Evolutionary conservation across 345 rosid genomes (phyloP).

Genomic region (Geranium brycei): DNA sequence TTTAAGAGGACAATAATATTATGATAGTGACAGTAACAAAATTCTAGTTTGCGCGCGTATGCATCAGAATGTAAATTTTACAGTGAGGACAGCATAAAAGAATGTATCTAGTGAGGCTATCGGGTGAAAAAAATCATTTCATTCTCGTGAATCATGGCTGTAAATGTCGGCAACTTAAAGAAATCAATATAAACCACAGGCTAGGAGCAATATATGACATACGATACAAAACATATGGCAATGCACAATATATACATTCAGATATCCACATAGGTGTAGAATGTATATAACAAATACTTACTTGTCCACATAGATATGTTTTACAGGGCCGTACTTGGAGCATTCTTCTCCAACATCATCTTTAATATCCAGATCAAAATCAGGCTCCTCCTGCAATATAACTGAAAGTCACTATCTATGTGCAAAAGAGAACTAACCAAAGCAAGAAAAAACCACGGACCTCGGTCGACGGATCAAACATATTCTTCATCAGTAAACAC

Average conservation of each 20-base stretch:
- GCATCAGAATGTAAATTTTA: not conserved
- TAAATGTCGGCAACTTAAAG: not conserved
- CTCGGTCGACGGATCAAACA: slow-evolving; percentile 92
- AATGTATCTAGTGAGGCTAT: not conserved
- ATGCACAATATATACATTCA: not conserved
- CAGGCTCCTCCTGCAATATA: slow-evolving; percentile 58
- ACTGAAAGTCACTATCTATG: slow-evolving; percentile 3
- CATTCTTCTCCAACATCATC: slow-evolving; percentile 81
- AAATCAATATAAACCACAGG: not conserved
- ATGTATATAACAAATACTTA: slow-evolving; percentile 20
- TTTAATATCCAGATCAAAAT: slow-evolving; percentile 64
- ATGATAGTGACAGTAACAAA: not conserved
- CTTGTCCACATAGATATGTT: slow-evolving; percentile 77
- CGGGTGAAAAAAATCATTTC: too few relatives aligned
- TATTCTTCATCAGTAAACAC: slow-evolving; percentile 73
- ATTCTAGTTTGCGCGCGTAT: not conserved
- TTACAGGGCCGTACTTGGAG: slow-evolving; percentile 66
- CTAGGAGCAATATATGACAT: not conserved
- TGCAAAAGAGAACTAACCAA: not conserved
- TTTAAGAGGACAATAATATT: not conserved
- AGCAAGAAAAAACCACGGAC: slow-evolving; percentile 14
- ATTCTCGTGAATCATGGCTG: too few relatives aligned
- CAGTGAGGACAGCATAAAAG: not conserved
- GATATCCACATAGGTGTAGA: not conserved
- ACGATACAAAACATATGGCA: not conserved